Conservation (phyloP, 2,329 filamentous ascomycete genomes). For the Fusarium staphyleae region DNA sequence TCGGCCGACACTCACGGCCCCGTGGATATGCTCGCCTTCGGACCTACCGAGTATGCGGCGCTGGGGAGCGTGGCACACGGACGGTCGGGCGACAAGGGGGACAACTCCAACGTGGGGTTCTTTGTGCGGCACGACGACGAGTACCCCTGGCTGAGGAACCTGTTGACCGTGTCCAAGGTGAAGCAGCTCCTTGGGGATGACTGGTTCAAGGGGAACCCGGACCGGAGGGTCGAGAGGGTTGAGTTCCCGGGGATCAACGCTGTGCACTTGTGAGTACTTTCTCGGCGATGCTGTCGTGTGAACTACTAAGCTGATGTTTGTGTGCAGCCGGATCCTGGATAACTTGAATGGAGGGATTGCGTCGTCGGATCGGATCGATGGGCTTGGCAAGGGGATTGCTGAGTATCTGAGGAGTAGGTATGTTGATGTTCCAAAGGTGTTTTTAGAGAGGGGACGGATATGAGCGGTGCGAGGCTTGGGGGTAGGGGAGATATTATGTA, state of each 20-base stretch:
- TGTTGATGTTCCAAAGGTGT: conserved; percentile 54
- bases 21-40: conserved; percentile 36
- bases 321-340: conserved; percentile 48
- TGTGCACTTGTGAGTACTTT: conserved; percentile 39
- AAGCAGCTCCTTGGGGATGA: conserved; percentile 49
- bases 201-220: conserved; percentile 45
- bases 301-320: conserved; percentile 5
- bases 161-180: conserved; percentile 51
- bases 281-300: not conserved
- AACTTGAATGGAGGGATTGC: conserved; percentile 55
- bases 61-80: conserved; percentile 45
- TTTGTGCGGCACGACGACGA: conserved; percentile 54
- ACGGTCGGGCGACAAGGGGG: conserved; percentile 52
- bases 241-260: conserved; percentile 50
- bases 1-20: conserved; percentile 41
- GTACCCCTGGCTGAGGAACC: conserved; percentile 53
- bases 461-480: not conserved
- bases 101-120: conserved; percentile 55
- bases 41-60: conserved; percentile 39
- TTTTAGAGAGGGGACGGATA: conserved; percentile 50
- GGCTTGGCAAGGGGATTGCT: conserved; percentile 54
- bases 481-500: too few relatives aligned
- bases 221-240: conserved; percentile 50
- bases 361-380: conserved; percentile 53
- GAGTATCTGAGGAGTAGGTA: conserved; percentile 55